A percentile compares a stretch with the other conserved stretches of the same genome.
Evolutionary conservation across 2,329 filamentous ascomycete genomes (phyloP).

Genomic region (Raffaelea arxii): DNA sequence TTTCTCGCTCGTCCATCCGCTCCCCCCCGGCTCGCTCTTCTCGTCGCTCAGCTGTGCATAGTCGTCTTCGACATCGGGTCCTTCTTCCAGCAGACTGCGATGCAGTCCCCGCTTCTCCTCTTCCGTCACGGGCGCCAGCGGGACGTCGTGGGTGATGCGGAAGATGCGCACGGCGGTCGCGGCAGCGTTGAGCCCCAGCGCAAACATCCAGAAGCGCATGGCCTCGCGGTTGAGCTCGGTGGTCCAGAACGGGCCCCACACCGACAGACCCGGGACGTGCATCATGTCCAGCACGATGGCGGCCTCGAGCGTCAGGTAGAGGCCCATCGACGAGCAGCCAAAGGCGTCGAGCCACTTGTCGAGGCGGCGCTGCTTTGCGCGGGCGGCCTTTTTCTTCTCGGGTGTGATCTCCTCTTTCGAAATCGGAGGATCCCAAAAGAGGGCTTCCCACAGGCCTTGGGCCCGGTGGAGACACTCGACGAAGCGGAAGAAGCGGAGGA

Average conservation of each 20-base stretch:
- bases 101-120: slow-evolving; percentile 8
- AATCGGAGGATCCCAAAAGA: background rate
- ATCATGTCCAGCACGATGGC: slow-evolving; percentile 48
- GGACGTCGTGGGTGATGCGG: slow-evolving; percentile 24
- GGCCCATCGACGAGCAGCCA: slow-evolving; percentile 49
- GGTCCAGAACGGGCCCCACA: slow-evolving; percentile 42
- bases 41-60: too few relatives aligned
- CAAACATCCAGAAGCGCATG: slow-evolving; percentile 62
- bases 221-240: slow-evolving; percentile 45
- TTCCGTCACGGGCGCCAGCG: slow-evolving; percentile 22
- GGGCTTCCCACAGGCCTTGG: slow-evolving; percentile 27
- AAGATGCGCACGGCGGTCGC: slow-evolving; percentile 31
- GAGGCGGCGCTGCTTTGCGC: slow-evolving; percentile 12
- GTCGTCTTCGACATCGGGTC: slow-evolving; percentile 19
- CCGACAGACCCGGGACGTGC: slow-evolving; percentile 30
- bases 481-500: slow-evolving; percentile 61
- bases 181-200: slow-evolving; percentile 41
- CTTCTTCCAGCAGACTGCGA: slow-evolving; percentile 10
- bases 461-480: slow-evolving; percentile 48
- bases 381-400: background rate
- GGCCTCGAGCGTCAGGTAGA: slow-evolving; percentile 60
- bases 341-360: slow-evolving; percentile 43
- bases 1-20: too few relatives aligned
- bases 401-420: background rate
- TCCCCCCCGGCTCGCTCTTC: too few relatives aligned